Evolutionary conservation across 2,329 filamentous ascomycete species (phyloP).

Genomic region (Teratosphaeria pseudoeucalypti): DNA sequence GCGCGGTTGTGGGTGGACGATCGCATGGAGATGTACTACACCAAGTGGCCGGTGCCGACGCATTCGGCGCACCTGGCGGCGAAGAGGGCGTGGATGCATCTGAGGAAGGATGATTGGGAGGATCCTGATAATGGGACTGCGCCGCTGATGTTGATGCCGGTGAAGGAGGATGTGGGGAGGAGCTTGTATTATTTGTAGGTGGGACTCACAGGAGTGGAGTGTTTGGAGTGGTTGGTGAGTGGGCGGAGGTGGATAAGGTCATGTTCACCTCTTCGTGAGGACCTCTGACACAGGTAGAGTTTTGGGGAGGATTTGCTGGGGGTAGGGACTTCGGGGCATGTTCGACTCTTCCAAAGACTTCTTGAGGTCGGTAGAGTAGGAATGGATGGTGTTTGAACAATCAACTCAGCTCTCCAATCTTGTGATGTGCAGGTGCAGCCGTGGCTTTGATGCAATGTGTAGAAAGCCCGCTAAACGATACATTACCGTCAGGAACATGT

Average conservation of each 20-base stretch:
- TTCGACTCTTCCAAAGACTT: too few relatives aligned
- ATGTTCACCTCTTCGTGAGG: background rate
- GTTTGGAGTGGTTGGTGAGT: background rate
- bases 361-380: background rate
- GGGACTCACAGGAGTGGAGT: background rate
- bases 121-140: background rate
- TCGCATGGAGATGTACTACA: constrained; percentile 2
- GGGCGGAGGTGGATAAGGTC: too few relatives aligned
- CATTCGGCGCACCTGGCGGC: constrained; percentile 6
- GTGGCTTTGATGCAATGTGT: too few relatives aligned
- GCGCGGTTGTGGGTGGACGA: constrained; percentile 2
- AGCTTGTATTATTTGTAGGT: background rate
- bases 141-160: background rate
- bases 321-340: too few relatives aligned
- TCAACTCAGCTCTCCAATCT: too few relatives aligned
- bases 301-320: too few relatives aligned
- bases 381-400: background rate
- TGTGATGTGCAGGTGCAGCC: too few relatives aligned
- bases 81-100: constrained; percentile 5
- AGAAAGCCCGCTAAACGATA: too few relatives aligned
- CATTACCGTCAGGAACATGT: too few relatives aligned
- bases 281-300: background rate
- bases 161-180: constrained; percentile 1
- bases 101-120: background rate
- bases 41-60: constrained; percentile 7